Conservation (phyloP, 2,329 filamentous ascomycete species). For the Xenosphaeropsis pyriputrescens region DNA sequence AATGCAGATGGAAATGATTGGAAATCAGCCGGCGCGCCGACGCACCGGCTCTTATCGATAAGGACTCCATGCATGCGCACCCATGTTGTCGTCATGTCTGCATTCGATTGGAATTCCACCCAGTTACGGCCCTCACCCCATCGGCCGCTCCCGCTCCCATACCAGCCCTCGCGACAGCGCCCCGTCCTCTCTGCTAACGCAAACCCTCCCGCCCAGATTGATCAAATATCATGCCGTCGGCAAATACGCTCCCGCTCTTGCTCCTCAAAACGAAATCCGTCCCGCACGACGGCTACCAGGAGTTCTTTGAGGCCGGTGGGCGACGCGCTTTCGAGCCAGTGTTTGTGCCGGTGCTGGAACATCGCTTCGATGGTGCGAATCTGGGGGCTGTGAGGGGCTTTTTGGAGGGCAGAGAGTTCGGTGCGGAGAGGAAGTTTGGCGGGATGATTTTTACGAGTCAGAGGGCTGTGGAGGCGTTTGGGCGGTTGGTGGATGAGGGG, state of each 20-base stretch:
- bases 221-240: too few species aligned
- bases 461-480: conserved; percentile 67
- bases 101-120: too few species aligned
- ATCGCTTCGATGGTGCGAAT: conserved; percentile 47
- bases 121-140: too few species aligned
- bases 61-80: too few species aligned
- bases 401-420: conserved; percentile 29
- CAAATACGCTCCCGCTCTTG: conserved; percentile 37
- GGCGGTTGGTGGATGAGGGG: conserved; percentile 39
- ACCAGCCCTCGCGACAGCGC: too few species aligned
- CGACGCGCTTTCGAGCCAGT: conserved; percentile 36
- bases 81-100: too few species aligned
- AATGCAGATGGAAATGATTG: neutral
- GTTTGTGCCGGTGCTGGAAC: conserved; percentile 67
- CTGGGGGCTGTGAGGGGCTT: conserved; percentile 35
- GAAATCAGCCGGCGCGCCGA: too few species aligned
- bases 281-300: conserved; percentile 58
- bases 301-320: conserved; percentile 38
- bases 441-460: conserved; percentile 79
- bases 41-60: too few species aligned
- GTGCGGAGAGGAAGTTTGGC: conserved; percentile 35
- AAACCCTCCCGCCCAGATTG: too few species aligned
- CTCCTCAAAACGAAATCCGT: conserved; percentile 66
- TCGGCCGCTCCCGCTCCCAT: too few species aligned
- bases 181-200: too few species aligned